Conservation (phyloP, 2,329 filamentous ascomycete species). For the Lizonia empirigonia region DNA sequence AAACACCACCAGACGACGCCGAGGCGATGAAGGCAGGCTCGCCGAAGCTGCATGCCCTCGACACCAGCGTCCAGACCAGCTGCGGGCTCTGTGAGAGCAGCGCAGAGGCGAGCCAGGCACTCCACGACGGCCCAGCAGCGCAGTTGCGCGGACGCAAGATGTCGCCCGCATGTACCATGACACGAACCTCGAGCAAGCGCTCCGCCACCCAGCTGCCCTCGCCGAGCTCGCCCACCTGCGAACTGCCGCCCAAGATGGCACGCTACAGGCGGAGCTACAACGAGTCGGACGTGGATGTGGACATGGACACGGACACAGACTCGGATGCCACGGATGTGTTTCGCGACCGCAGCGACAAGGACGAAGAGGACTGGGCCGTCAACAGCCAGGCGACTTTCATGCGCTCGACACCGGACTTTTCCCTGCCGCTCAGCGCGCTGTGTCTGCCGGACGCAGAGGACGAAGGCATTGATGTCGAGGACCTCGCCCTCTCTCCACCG, state of each 20-base stretch:
- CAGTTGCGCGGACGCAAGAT: constrained; percentile 37
- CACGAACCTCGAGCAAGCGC: constrained; percentile 43
- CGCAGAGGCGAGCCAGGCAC: constrained; percentile 15
- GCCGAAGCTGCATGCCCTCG: constrained; percentile 45
- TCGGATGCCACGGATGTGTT: constrained; percentile 26
- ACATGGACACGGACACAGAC: constrained; percentile 32
- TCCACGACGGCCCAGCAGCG: constrained; percentile 23
- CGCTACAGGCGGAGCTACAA: constrained; percentile 31
- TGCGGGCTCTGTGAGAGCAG: constrained; percentile 41
- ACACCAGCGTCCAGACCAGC: constrained; percentile 42
- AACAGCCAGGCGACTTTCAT: constrained; percentile 28
- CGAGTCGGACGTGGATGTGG: constrained; percentile 21
- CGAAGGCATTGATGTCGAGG: constrained; percentile 33
- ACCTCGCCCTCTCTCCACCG: constrained; percentile 35
- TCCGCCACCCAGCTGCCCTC: constrained; percentile 46
- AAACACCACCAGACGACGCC: constrained; percentile 44
- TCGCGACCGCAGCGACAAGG: constrained; percentile 21
- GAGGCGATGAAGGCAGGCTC: constrained; percentile 41
- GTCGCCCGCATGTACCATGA: constrained; percentile 29
- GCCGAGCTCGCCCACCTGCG: constrained; percentile 42
- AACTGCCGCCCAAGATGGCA: constrained; percentile 45
- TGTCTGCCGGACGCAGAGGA: constrained; percentile 35
- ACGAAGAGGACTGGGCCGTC: constrained; percentile 25
- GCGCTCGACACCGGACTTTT: constrained; percentile 30
- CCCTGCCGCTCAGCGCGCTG: constrained; percentile 21